Evolutionary conservation across 129 eudicot genomes (phyloP).

Genomic region (Saussurea involucrata): DNA sequence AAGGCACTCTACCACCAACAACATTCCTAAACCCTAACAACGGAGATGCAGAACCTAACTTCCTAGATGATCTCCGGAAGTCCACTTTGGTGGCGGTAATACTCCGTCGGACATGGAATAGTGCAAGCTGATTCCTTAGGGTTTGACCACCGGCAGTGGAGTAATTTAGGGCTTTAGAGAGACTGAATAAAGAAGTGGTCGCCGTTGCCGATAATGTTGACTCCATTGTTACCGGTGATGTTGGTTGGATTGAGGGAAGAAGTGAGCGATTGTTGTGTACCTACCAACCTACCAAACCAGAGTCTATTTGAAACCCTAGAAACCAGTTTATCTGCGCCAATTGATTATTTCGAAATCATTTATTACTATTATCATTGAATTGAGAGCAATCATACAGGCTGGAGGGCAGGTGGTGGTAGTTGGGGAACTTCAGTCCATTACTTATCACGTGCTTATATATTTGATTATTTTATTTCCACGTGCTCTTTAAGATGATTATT

Average conservation of each 20-base stretch:
- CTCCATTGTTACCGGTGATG: conserved; percentile 43
- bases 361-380: neutral
- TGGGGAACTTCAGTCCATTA: neutral
- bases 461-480: neutral
- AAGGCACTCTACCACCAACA: conserved; percentile 20
- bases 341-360: neutral
- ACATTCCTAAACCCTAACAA: conserved; percentile 19
- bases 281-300: conserved; percentile 4
- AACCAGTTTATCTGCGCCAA: conserved; percentile 11
- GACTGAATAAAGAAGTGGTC: conserved; percentile 32
- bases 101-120: conserved; percentile 32
- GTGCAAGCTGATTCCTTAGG: conserved; percentile 30
- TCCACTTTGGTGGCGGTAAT: conserved; percentile 6
- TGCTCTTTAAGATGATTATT: neutral
- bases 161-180: conserved; percentile 44
- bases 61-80: conserved; percentile 18
- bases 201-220: conserved; percentile 44
- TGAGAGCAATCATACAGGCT: neutral
- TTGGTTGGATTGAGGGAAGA: neutral
- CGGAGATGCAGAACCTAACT: conserved; percentile 19
- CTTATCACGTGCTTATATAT: neutral
- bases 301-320: conserved; percentile 1
- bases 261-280: neutral
- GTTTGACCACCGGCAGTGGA: conserved; percentile 31
- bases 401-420: neutral